Evolutionary conservation across 2,329 filamentous ascomycete species (phyloP), one percentile per base, ranked within the genome.

Genomic region (Hyphodiscus sp.): DNA sequence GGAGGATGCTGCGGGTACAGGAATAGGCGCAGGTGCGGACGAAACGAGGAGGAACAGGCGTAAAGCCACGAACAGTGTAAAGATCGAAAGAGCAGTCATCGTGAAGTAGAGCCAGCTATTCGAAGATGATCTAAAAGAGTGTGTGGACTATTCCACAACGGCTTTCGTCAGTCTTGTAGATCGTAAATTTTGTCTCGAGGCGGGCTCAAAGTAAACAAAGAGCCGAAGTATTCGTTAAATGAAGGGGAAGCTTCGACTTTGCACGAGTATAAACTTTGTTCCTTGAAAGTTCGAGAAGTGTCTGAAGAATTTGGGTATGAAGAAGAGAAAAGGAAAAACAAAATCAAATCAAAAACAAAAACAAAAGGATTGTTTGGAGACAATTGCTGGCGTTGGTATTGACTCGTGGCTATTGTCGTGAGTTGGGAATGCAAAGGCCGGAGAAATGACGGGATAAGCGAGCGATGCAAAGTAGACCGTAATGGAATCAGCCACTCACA

Each of bases 21-120:
- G 52, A 18, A 53, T 16, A 20, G 62, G 54, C 41, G 57, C 49
- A 4, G 65, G 60, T 42, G 59, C 53, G 43, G 61, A 60, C 41
- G 62, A 64, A n/a, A 63, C 61, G 41, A 61, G 53, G 20, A 64
- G 44, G 26, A 67, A 61, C 18, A 67, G 54, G 54, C 59, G 61
- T 46, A 67, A 55, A 49, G 63, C 61, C 54, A 62, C 57, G 43
- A 68, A 53, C 45, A 66, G 53, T 42, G 61, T 57, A 42, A 65
- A 47, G 44, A 65, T 51, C 16, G 64, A 68, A 50, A 67, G 65
- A 26, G 56, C 53, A 20, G 62, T 58, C 66, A 68, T 68, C 59
- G 59, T 63, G 45, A 67, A 63, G 63, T 66, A 67, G 62, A 57
- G 63, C 64, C 63, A 65, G 61, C 63, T 65, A 62, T 61, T 63